Percentiles rank a stretch among this genome's conserved stretches.
These are phyloP conservation scores for Phytopythium mirpurense DNA, from an alignment of 352 stramenopile species.

Conservation along the genomic window DNA sequence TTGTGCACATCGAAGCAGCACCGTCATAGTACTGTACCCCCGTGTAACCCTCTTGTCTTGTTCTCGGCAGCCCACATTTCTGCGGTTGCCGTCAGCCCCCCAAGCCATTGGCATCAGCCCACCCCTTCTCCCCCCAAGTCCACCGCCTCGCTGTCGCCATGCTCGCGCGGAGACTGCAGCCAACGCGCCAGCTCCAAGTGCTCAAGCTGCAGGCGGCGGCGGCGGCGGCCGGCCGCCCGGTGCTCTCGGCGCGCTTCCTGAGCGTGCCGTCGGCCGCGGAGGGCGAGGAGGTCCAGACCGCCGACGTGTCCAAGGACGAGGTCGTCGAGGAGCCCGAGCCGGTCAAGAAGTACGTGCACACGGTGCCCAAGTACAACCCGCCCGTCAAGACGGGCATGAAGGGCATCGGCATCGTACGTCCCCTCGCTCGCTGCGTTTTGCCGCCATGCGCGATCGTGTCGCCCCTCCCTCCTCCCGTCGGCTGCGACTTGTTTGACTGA, in stretches of 20 bases:
- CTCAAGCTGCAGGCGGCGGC: slow-evolving; percentile 9
- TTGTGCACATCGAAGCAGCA: slow-evolving; percentile 5
- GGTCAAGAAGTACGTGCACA: slow-evolving; percentile 46
- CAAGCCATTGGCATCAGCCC: too few species aligned
- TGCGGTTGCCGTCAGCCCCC: too few species aligned
- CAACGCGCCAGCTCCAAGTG: slow-evolving; percentile 16
- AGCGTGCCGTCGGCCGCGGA: neutral
- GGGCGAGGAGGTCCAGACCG: slow-evolving; percentile 14
- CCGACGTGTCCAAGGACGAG: slow-evolving; percentile 39
- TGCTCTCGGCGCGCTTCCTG: slow-evolving; percentile 9
- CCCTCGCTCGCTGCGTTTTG: neutral
- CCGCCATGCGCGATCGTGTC: too few species aligned
- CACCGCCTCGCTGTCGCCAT: too few species aligned
- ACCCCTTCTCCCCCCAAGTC: neutral
- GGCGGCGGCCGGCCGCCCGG: slow-evolving; percentile 16
- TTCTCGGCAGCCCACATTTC: neutral
- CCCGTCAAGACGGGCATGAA: slow-evolving; percentile 72
- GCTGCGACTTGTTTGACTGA: too few species aligned
- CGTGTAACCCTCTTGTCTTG: neutral
- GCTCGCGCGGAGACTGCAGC: slow-evolving; percentile 24
- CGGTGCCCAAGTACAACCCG: slow-evolving; percentile 76
- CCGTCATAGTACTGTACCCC: too few species aligned
- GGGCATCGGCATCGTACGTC: slow-evolving; percentile 66
- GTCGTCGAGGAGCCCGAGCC: slow-evolving; percentile 31
- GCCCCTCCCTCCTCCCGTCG: too few species aligned